These are phyloP conservation scores for Penicillium ucsense DNA, from an alignment of 495 filamentous ascomycete genomes.

Conservation along the genomic window DNA sequence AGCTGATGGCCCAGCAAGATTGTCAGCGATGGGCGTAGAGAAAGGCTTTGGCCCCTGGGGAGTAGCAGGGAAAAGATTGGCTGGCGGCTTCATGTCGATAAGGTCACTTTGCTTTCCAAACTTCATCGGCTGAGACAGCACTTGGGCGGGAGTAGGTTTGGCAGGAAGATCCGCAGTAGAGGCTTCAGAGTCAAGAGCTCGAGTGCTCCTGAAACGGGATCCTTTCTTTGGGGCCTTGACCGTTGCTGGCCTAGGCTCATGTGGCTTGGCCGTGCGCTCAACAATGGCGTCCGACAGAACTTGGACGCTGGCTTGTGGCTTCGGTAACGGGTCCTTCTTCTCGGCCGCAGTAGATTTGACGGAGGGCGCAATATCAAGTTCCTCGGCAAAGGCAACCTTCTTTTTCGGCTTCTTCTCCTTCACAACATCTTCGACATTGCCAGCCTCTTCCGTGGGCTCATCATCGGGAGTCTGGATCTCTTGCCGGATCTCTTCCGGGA, in stretches of 20 bases:
- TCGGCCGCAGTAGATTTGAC: constrained; percentile 16
- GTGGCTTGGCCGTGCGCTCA: constrained; percentile 24
- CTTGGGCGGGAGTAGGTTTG: constrained; percentile 1
- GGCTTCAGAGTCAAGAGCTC: constrained; percentile 6
- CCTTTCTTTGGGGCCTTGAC: constrained; percentile 28
- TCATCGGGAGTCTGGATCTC: constrained; percentile 19
- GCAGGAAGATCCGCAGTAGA: constrained; percentile 2
- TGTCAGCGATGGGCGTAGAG: constrained; percentile 33
- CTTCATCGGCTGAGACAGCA: neutral
- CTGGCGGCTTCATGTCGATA: constrained; percentile 1
- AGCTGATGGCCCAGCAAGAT: constrained; percentile 11
- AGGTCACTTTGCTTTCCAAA: too few relatives aligned
- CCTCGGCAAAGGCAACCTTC: constrained; percentile 72
- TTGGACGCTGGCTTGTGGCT: constrained; percentile 24
- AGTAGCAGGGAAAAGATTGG: constrained; percentile 33
- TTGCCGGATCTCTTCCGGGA: constrained; percentile 24
- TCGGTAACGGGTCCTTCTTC: constrained; percentile 23
- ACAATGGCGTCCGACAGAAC: constrained; percentile 39
- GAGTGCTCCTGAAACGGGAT: constrained; percentile 35
- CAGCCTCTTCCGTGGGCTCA: constrained; percentile 6
- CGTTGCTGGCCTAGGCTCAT: constrained; percentile 6
- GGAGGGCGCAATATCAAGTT: constrained; percentile 59
- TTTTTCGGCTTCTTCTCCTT: constrained; percentile 39
- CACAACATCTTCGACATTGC: constrained; percentile 1
- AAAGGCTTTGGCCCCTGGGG: constrained; percentile 37